phyloP scores from a whole-genome alignment of 306 rosid species.

The Glycyrrhiza uralensis region DNA sequence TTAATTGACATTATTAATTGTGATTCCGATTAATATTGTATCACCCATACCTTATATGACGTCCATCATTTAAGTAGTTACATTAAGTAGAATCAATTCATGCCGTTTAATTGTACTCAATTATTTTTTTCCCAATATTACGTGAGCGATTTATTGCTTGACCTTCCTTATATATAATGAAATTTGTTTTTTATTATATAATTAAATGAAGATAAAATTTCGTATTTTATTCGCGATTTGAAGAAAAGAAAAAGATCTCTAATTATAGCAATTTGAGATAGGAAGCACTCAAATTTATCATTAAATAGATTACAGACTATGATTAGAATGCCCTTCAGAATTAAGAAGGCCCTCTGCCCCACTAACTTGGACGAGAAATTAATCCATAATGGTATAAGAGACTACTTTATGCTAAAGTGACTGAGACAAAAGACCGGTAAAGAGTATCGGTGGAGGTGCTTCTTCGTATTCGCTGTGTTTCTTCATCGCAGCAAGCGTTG shows the following conservation, averaged over 20 bases:
- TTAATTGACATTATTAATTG: no score
- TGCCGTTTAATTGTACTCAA: no score
- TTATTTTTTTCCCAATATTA: no score
- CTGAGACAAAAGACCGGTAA: slow-evolving; percentile 23
- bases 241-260: background rate
- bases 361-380: background rate
- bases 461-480: slow-evolving; percentile 19
- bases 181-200: no score
- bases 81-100: no score
- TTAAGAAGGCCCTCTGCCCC: background rate
- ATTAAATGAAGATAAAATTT: background rate
- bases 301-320: background rate
- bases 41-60: no score
- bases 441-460: background rate
- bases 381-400: slow-evolving; percentile 3
- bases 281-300: background rate
- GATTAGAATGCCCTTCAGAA: background rate
- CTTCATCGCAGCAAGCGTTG: slow-evolving; percentile 21
- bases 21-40: no score
- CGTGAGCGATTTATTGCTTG: no score
- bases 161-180: no score
- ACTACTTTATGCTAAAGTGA: slow-evolving; percentile 23
- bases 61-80: no score
- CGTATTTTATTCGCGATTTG: no score
- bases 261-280: background rate